These are phyloP conservation scores for Rhodomyrtus tomentosa DNA, from an alignment of 345 rosid genomes.

Conservation along the genomic window DNA sequence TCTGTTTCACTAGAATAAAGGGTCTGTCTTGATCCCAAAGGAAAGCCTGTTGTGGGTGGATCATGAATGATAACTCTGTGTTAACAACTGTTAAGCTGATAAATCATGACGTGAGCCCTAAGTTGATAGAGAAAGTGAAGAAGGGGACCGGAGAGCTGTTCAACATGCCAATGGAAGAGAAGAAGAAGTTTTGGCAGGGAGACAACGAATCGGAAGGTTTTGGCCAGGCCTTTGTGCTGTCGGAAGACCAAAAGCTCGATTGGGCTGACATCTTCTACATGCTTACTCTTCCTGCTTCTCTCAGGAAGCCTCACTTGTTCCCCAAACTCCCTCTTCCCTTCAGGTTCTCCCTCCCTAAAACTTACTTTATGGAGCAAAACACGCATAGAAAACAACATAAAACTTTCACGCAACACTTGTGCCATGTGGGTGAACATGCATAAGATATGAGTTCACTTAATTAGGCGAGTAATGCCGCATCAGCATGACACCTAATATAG, in stretches of 20 bases:
- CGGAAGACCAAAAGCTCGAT: conserved; percentile 6
- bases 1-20: not conserved
- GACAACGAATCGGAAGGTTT: not conserved
- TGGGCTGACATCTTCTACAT: conserved; percentile 5
- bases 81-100: not conserved
- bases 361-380: not conserved
- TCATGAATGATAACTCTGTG: not conserved
- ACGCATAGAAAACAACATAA: not conserved
- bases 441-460: not conserved
- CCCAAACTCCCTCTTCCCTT: conserved; percentile 1
- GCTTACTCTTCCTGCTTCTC: not conserved
- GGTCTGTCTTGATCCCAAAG: not conserved
- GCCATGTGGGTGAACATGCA: not conserved
- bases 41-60: not conserved
- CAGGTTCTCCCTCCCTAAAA: not conserved
- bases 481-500: accelerated
- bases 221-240: conserved; percentile 5
- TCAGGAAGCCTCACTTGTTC: conserved; percentile 1
- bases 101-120: not conserved
- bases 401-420: not conserved
- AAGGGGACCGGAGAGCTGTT: not conserved
- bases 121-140: not conserved
- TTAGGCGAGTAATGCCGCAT: not conserved
- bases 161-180: conserved; percentile 3
- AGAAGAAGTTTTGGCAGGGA: conserved; percentile 2